Evolutionary conservation across 306 rosid species (phyloP), one percentile per base, ranked within the genome.

Genomic region (Cucumis melo): DNA sequence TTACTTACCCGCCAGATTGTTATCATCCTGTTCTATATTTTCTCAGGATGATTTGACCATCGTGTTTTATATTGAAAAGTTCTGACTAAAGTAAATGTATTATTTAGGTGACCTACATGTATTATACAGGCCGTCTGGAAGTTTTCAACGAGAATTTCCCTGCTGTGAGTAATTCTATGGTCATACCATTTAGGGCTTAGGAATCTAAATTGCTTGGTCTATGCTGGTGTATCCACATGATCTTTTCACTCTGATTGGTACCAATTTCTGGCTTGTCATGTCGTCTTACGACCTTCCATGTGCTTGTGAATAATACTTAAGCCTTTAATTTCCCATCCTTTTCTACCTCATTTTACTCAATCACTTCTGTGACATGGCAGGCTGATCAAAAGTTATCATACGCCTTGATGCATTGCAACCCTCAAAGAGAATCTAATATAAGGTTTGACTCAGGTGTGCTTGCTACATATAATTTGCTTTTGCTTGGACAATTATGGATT

Each of bases 71-170:
- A 66, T 77, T 80, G 12, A 83, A 67, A 92, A 90, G 91, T 44
- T 71, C 59, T 71, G 59, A 71, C 34, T 13, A 48, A 48, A 71
- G 19, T 27, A 41, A 6, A 14, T 75, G 67, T 27, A 70, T 77
- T 81, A 14, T 85, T 67, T 91, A 91, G 96, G 98, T 90, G 77
- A 89, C 97, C 58, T 94, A 94, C 92, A 92, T 90, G 99, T 94
- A 94, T 82, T 94, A 91, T 83, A 94, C 99, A 13, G 99, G 99
- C n/a, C 97, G 99, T 68, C 95, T 94, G 1, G 97, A 94, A 81
- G 99, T 94, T 82, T 90, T 92, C 87, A 91, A 94, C 65, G 98
- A 94, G 88, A 94, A 94, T 79, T 94, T 92, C 74, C 92, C 95
- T 36, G 87, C 96, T 62, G 96, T 94, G 86, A 89, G 98, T 89